Percentiles rank a stretch among this genome's conserved stretches.
Conservation (phyloP, 1,139 yeast species). For the Sugiyamaella neomexicana region DNA sequence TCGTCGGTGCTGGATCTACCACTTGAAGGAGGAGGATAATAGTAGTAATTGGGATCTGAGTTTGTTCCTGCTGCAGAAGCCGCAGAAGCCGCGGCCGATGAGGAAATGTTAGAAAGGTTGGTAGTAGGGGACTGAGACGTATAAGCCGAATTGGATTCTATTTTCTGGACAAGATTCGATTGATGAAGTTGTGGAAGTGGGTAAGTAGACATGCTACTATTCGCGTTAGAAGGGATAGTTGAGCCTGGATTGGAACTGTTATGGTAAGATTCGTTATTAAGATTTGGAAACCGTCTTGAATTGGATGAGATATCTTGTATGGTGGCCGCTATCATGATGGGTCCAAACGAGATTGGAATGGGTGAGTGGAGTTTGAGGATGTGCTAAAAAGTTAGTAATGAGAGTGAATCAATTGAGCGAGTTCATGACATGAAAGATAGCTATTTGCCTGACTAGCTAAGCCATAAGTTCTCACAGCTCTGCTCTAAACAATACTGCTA, state of each 20-base stretch:
- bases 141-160: conserved; percentile 1
- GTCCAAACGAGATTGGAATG: neutral
- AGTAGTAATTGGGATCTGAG: conserved; percentile 19
- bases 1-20: conserved; percentile 11
- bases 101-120: neutral
- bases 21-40: conserved; percentile 14
- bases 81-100: conserved; percentile 10
- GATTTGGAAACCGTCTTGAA: conserved; percentile 1
- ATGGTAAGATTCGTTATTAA: neutral
- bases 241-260: neutral
- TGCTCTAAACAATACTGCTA: too few relatives aligned
- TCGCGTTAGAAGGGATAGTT: neutral
- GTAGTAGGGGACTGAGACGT: neutral
- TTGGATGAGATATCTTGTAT: conserved; percentile 14
- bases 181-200: conserved; percentile 20
- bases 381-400: too few relatives aligned
- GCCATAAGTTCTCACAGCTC: too few relatives aligned
- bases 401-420: too few relatives aligned
- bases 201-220: conserved; percentile 13
- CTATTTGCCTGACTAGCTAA: too few relatives aligned
- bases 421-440: too few relatives aligned
- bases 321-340: conserved; percentile 19
- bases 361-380: neutral
- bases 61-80: conserved; percentile 10
- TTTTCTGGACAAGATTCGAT: conserved; percentile 2